phyloP scores from a whole-genome alignment of 805 yeast species.

The Wickerhamiella sergipiensis region DNA sequence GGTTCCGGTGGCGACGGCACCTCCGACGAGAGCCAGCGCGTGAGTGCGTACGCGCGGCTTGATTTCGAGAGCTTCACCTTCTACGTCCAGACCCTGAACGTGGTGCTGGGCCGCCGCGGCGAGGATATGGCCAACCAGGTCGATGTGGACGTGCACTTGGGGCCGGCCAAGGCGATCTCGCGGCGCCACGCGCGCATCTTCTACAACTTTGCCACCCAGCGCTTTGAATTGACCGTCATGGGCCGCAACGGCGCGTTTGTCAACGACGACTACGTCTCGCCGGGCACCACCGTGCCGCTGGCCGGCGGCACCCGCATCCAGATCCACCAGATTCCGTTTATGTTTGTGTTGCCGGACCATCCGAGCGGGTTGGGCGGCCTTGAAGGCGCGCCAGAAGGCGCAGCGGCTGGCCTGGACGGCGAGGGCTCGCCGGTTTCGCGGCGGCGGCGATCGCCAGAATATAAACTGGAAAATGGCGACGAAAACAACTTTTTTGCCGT shows the following conservation, averaged over 20 bases:
- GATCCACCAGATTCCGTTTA: conserved; percentile 83
- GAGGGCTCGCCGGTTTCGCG: not conserved
- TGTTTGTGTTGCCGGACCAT: conserved; percentile 59
- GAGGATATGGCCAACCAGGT: conserved; percentile 52
- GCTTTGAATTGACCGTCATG: conserved; percentile 80
- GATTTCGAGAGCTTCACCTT: conserved; percentile 90
- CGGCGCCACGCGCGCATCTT: conserved; percentile 91
- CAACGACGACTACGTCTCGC: conserved; percentile 76
- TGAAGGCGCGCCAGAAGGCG: not conserved
- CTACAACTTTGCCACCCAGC: conserved; percentile 89
- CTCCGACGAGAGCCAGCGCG: conserved; percentile 20
- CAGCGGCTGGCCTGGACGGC: not conserved
- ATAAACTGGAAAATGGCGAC: conserved; percentile 7
- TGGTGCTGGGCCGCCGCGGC: conserved; percentile 78
- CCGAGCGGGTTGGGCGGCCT: conserved; percentile 2
- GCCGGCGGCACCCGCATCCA: conserved; percentile 63
- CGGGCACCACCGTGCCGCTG: conserved; percentile 82
- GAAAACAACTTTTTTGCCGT: conserved; percentile 19
- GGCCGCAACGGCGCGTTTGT: conserved; percentile 97
- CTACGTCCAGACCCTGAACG: conserved; percentile 92
- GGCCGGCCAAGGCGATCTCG: conserved; percentile 84
- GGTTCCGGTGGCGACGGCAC: conserved; percentile 1
- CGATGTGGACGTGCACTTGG: conserved; percentile 67
- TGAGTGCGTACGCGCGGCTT: conserved; percentile 36
- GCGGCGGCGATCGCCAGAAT: not conserved